phyloP scores from a whole-genome alignment of 805 yeast species.

The Schizosaccharomyces pombe region ASM294v3 CU329670.1:369001-369500 shows the following conservation, averaged over 20 bases:
- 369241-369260: slow-evolving; percentile 42
- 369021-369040: slow-evolving; percentile 37
- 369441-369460: slow-evolving; percentile 61
- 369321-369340: slow-evolving; percentile 29
- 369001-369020: slow-evolving; percentile 51
- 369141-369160: slow-evolving; percentile 25
- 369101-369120: slow-evolving; percentile 69
- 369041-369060: slow-evolving; percentile 49
- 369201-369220: slow-evolving; percentile 49
- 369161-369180: slow-evolving; percentile 22
- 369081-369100: slow-evolving; percentile 49
- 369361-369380: slow-evolving; percentile 65
- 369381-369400: slow-evolving; percentile 87
- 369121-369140: slow-evolving; percentile 27
- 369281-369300: slow-evolving; percentile 50
- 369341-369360: slow-evolving; percentile 41
- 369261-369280: slow-evolving; percentile 41
- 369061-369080: slow-evolving; percentile 28
- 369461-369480: slow-evolving; percentile 86
- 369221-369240: slow-evolving; percentile 59
- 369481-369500: slow-evolving; percentile 69
- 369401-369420: slow-evolving; percentile 25
- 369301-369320: slow-evolving; percentile 85
- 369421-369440: slow-evolving; percentile 14
- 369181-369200: slow-evolving; percentile 5